Evolutionary conservation across 2,329 filamentous ascomycete species (phyloP), one percentile per base, ranked within the genome.

Genomic region (Fusarium hostae): DNA sequence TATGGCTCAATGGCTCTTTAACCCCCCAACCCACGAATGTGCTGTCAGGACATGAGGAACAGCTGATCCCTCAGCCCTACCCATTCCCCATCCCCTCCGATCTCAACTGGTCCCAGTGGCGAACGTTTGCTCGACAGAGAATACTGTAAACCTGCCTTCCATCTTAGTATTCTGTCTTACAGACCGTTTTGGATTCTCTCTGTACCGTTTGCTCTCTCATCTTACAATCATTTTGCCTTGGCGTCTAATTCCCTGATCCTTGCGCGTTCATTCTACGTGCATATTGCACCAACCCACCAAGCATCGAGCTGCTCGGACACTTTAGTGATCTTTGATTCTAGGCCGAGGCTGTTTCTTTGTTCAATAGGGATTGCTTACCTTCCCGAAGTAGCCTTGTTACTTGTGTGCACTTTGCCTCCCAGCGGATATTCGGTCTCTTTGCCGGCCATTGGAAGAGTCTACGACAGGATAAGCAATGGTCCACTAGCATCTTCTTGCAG

Each of bases 41-140:
- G 30, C 43, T 71, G 41, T 63, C 52, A 50, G n/a, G 40, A 50
- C 50, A 52, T 58, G 59, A 59, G 55, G 41, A 70, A 62, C 65
- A 75, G 70, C 71, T 75, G 69, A 75, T 65, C 66, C 50, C 37
- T 76, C 72, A 75, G 74, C 72, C 74, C 71, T 76, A 74, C 39
- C 52, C 57, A 35, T 26, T 28, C 13, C n/a, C 28, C 39, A 22
- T 65, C 55, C 43, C 37, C 37, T 55, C 71, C 50, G n/a, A 47
- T 58, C 45, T 68, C 39, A 35, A 60, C 35, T 48, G 44, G 32
- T 52, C 43, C n/a, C 26, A 34, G 70, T 72, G 70, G 66, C 66
- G 37, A 71, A 68, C 41, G 40, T 55, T 57, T 64, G 41, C 18
- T 32, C 9, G 37, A 51, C 51, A 41, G 61, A 34, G 51, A 66